A percentile compares a stretch with the other conserved stretches of the same genome.
Evolutionary conservation across 2,329 filamentous ascomycete genomes (phyloP).

Genomic region (Arthrocladium fulminans): DNA sequence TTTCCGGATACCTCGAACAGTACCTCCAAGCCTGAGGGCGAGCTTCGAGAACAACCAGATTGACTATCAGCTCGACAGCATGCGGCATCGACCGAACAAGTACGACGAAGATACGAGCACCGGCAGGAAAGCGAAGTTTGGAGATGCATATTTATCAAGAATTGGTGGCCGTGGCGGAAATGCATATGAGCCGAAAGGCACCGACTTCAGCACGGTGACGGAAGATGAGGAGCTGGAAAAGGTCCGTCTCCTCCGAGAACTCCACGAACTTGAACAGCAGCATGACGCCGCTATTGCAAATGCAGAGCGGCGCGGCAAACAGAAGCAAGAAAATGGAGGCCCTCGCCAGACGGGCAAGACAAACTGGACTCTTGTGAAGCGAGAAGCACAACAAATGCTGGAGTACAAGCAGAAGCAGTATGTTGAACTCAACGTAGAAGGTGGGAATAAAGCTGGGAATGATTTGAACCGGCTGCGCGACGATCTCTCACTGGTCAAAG

Average conservation of each 20-base stretch:
- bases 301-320: constrained; percentile 51
- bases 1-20: constrained; percentile 81
- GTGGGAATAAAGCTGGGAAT: constrained; percentile 56
- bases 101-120: constrained; percentile 73
- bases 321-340: constrained; percentile 24
- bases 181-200: constrained; percentile 64
- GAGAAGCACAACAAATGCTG: constrained; percentile 84
- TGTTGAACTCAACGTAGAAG: constrained; percentile 56
- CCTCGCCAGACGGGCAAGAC: constrained; percentile 28
- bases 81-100: constrained; percentile 47
- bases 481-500: constrained; percentile 80
- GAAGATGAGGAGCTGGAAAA: constrained; percentile 95
- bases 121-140: constrained; percentile 92
- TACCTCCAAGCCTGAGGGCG: constrained; percentile 80
- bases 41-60: constrained; percentile 95
- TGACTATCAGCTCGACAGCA: constrained; percentile 84
- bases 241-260: constrained; percentile 84
- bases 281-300: constrained; percentile 72
- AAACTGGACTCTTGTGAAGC: constrained; percentile 85
- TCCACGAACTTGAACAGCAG: constrained; percentile 80
- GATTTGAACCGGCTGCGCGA: constrained; percentile 69
- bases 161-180: constrained; percentile 69
- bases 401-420: constrained; percentile 86
- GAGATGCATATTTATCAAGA: constrained; percentile 88
- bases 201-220: constrained; percentile 78